Base-by-base conservation (phyloP, 2,329 filamentous ascomycete species). In the Epichloe baconii region DNA sequence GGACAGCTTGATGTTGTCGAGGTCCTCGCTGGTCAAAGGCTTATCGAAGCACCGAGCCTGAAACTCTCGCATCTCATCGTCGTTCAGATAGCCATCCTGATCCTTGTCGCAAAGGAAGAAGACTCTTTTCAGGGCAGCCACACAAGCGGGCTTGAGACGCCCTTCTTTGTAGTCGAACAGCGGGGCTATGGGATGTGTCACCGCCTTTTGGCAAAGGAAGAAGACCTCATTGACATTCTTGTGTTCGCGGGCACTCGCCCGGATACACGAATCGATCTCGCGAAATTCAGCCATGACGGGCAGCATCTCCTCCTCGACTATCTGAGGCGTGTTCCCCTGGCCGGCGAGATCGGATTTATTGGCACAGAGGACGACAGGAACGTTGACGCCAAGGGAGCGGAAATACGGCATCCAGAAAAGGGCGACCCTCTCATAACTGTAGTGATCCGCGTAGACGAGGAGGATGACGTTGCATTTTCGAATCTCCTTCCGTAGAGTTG, bases 351-450 rank as follows among this genome's bases (percentile, higher is more conserved):
- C 93, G n/a, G 88, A 88, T 68, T 98, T 98, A 74, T 97, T 97
- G 63, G 93, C 89, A 63, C 93, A 97, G 52, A 98, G 73, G 44
- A 98, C 90, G 11, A 98, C 93, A 0, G 93, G 93, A 21, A 98
- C 89, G 65, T 98, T 98, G 64, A 98, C 93, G n/a, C 93, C 93
- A 40, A 98, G 79, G 4, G 90, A 95, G 54, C 93, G 86, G 64
- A 98, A 97, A 68, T 96, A 94, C 11, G 93, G 93, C 79, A 98
- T 86, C 93, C 93, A 98, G 68, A 97, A 98, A 44, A 98, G 75
- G 3, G 91, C 93, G 3, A 98, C 90, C 38, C 93, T 78, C 66
- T 98, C 93, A 71, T 97, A 98, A 76, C 90, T 97, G 73, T 98
- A 98, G 70, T 97, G 91, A 66, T 98, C 93, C 58, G 90, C 90